phyloP scores from a whole-genome alignment of 257 asterid species.

The Lycium barbarum region DNA sequence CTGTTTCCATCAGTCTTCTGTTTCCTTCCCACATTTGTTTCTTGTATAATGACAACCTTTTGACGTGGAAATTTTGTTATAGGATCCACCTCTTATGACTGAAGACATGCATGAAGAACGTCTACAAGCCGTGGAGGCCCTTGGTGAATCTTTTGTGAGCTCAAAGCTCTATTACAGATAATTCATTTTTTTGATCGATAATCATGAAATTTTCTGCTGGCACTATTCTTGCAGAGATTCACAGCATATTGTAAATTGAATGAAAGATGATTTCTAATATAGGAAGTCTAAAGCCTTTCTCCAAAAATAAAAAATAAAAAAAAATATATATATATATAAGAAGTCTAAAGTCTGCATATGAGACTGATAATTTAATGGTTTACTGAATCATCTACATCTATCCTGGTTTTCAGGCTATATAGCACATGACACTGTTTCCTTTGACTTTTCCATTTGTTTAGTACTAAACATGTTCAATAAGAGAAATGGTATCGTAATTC shows the following conservation, averaged over 20 bases:
- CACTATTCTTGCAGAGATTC: not conserved
- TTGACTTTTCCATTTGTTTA: not conserved
- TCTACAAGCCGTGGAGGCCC: slow-evolving; percentile 79
- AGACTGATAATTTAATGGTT: not conserved
- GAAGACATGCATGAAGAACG: slow-evolving; percentile 99
- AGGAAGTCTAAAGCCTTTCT: not conserved
- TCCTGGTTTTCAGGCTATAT: not conserved
- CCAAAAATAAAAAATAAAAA: too few species aligned
- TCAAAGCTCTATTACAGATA: slow-evolving; percentile 29
- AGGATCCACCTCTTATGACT: slow-evolving; percentile 96
- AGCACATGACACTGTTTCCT: not conserved
- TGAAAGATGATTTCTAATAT: slow-evolving; percentile 5
- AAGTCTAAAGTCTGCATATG: not conserved
- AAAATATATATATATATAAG: too few species aligned
- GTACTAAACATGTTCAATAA: slow-evolving; percentile 6
- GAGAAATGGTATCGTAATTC: not conserved
- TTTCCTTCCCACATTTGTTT: not conserved
- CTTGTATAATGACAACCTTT: not conserved
- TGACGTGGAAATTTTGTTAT: slow-evolving; percentile 31
- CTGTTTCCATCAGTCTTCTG: slow-evolving; percentile 21
- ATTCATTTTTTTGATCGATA: slow-evolving; percentile 17
- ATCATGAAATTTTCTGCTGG: slow-evolving; percentile 22
- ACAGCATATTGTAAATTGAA: not conserved
- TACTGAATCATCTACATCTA: not conserved
- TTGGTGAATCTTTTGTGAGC: slow-evolving; percentile 77